Evolutionary conservation across 2,329 filamentous ascomycete genomes (phyloP).

Genomic region (Epicoccum sorghinum): DNA sequence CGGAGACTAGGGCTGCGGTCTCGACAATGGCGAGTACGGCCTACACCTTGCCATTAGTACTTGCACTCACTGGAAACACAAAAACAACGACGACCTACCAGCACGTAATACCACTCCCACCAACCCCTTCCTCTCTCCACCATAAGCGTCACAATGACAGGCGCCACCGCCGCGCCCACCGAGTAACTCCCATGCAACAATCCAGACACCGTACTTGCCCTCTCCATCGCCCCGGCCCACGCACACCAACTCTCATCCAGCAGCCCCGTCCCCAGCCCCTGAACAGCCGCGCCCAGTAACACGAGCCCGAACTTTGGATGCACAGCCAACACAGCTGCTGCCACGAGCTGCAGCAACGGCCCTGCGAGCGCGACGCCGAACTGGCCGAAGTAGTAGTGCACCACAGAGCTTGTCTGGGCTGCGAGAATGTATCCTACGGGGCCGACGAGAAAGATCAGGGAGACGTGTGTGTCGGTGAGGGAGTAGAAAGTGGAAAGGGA

Average conservation of each 20-base stretch:
- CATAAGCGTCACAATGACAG: constrained; percentile 45
- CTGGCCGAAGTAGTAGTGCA: constrained; percentile 53
- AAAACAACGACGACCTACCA: no score
- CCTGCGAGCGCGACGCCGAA: constrained; percentile 51
- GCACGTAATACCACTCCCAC: constrained; percentile 50
- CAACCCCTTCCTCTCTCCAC: constrained; percentile 34
- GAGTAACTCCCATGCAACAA: constrained; percentile 52
- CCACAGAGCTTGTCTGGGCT: constrained; percentile 47
- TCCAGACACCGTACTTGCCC: constrained; percentile 50
- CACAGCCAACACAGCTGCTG: constrained; percentile 33
- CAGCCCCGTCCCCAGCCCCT: constrained; percentile 49
- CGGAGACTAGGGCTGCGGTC: constrained; percentile 33
- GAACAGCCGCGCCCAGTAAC: constrained; percentile 39
- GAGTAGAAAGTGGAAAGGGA: constrained; percentile 50
- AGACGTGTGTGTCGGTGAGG: constrained; percentile 52
- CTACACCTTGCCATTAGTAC: constrained; percentile 15
- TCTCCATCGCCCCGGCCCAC: constrained; percentile 51
- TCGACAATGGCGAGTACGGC: constrained; percentile 22
- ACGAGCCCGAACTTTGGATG: constrained; percentile 44
- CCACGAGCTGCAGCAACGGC: constrained; percentile 47
- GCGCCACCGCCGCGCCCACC: constrained; percentile 48
- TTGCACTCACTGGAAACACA: no score
- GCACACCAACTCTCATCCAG: constrained; percentile 55
- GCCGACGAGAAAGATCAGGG: constrained; percentile 52
- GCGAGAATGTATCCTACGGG: constrained; percentile 54